Conservation (phyloP, 2,329 filamentous ascomycete genomes). For the Clarireedia paspali region DNA sequence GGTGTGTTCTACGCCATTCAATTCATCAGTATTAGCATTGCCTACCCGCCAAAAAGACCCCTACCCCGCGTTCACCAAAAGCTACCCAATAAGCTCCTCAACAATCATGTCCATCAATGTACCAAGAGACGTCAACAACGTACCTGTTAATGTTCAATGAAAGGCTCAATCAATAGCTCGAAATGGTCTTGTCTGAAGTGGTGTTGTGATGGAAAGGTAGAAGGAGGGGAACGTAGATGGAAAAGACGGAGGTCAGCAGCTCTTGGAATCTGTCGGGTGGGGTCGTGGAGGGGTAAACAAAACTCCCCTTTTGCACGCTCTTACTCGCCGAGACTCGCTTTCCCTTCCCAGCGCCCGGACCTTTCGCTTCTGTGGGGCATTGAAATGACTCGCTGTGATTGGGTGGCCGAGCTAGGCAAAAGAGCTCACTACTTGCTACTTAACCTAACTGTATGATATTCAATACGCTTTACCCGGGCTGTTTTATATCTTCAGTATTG, state of each 20-base stretch:
- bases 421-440: too few relatives aligned
- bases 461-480: too few relatives aligned
- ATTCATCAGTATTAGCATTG: background rate
- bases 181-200: background rate
- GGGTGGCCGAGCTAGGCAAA: too few relatives aligned
- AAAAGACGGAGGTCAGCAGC: background rate
- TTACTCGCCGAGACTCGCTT: too few relatives aligned
- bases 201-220: too few relatives aligned
- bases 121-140: background rate
- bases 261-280: background rate
- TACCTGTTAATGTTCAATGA: background rate
- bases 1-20: background rate
- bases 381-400: too few relatives aligned
- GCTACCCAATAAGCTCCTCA: background rate
- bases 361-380: slow-evolving; percentile 11
- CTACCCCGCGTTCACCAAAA: too few relatives aligned
- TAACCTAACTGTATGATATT: too few relatives aligned
- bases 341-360: background rate
- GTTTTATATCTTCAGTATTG: too few relatives aligned
- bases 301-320: background rate
- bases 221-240: background rate
- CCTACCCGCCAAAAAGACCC: background rate
- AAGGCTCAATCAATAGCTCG: background rate
- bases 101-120: background rate
- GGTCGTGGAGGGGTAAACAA: background rate